Percentiles rank a stretch among this genome's conserved stretches.
These are phyloP conservation scores for Phialophora verrucosa DNA, from an alignment of 2,329 filamentous ascomycete genomes.

Conservation along the genomic window DNA sequence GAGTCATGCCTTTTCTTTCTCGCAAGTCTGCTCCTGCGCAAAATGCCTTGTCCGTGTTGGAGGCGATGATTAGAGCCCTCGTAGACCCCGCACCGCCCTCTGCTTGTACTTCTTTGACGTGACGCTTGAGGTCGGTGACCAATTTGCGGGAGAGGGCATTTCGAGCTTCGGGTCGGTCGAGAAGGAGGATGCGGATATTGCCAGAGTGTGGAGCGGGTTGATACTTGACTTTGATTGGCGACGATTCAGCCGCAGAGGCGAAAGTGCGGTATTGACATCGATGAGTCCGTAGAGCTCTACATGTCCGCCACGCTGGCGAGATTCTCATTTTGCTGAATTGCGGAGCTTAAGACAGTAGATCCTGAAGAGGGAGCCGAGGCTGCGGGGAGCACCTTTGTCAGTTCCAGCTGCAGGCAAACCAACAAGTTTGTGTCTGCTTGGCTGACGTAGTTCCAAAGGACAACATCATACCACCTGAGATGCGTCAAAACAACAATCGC, in stretches of 20 bases:
- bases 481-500: background rate
- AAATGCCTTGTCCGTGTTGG: conserved; percentile 83
- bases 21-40: conserved; percentile 96
- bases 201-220: conserved; percentile 79
- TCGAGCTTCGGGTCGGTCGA: conserved; percentile 82
- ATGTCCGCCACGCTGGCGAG: conserved; percentile 17
- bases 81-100: conserved; percentile 66
- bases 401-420: background rate
- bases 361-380: conserved; percentile 13
- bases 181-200: conserved; percentile 83
- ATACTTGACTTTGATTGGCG: conserved; percentile 68
- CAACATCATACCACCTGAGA: conserved; percentile 1
- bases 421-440: background rate
- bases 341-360: background rate
- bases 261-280: conserved; percentile 20
- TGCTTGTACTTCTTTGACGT: conserved; percentile 73
- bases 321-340: conserved; percentile 26
- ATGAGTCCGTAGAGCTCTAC: conserved; percentile 4
- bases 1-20: conserved; percentile 77
- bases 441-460: conserved; percentile 7
- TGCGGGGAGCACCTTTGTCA: conserved; percentile 7
- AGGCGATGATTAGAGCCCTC: conserved; percentile 80
- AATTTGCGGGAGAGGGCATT: conserved; percentile 89
- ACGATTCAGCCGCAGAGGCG: conserved; percentile 30
- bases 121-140: conserved; percentile 70